Evolutionary conservation across 2,329 filamentous ascomycete genomes (phyloP).

Genomic region (Aspergillus puulaauensis): DNA sequence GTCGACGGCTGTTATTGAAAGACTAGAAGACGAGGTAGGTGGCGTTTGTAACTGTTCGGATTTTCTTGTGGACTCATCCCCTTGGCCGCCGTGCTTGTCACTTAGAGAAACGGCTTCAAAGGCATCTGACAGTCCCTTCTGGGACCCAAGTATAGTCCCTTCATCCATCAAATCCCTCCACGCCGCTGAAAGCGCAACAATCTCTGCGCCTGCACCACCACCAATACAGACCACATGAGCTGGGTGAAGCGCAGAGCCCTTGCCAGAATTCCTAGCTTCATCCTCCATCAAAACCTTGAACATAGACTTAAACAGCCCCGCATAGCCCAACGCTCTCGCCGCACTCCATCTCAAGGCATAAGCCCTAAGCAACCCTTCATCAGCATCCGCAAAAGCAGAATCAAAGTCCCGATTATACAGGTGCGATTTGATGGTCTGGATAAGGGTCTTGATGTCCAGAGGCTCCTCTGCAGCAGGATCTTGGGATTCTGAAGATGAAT

Average conservation of each 20-base stretch:
- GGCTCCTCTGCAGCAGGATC: background rate
- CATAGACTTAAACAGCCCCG: conserved; percentile 53
- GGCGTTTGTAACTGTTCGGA: too few species aligned
- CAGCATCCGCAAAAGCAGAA: conserved; percentile 66
- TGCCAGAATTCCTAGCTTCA: background rate
- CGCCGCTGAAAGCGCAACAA: conserved; percentile 62
- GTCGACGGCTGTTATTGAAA: conserved; percentile 69
- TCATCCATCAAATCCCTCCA: conserved; percentile 39
- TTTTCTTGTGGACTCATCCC: background rate
- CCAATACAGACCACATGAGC: conserved; percentile 57
- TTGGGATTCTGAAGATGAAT: background rate
- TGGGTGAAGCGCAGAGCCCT: background rate
- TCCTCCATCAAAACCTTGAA: conserved; percentile 23
- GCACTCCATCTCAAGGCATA: conserved; percentile 94
- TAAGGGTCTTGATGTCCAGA: conserved; percentile 48
- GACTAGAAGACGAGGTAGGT: background rate
- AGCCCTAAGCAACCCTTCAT: conserved; percentile 68
- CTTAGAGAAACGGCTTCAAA: conserved; percentile 12
- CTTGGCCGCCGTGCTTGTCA: background rate
- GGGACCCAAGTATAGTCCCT: background rate
- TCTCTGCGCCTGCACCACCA: conserved; percentile 66
- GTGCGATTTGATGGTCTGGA: conserved; percentile 83
- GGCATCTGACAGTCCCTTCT: conserved; percentile 4
- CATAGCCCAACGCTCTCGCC: conserved; percentile 77
- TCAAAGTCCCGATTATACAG: conserved; percentile 84